Evolutionary conservation across 2,329 filamentous ascomycete genomes (phyloP), one percentile per base, ranked within the genome.

Genomic region (Penicillium sp.): DNA sequence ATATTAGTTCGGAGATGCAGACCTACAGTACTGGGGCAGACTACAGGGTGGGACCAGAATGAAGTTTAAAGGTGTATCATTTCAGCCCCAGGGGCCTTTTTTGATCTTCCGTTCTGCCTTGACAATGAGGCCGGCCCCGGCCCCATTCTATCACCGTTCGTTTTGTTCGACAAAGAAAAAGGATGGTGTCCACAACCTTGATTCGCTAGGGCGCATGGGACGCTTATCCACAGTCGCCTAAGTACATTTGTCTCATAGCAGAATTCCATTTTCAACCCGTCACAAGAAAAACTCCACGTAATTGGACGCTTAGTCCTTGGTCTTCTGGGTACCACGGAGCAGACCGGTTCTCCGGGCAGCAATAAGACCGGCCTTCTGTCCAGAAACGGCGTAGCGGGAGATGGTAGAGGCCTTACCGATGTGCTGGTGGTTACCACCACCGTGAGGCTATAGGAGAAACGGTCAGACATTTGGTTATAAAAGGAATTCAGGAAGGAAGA

Each of bases 341-440:
- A 99, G 87, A 96, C 94, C 94, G 79, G 94, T 99, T 86, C 95
- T 90, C 81, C 94, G 86, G 80, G 94, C 94, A 80, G 94, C 94
- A 82, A 99, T 99, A 76, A 99, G 92, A 96, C 94, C 94, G 73
- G 94, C 94, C 87, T 99, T 99, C 84, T 99, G 94, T 89, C 94
- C 94, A 81, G 91, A 88, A 78, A 87, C 88, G 73, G 94, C 94
- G 83, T 95, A 96, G 79, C 94, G 88, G 70, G 90, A 96, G 81
- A 99, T 99, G 77, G 94, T 99, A 67, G 94, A 99, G 72, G 94
- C 94, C 84, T 99, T 97, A 89, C 94, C 92, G 75, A 96, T 96
- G 81, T 99, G 94, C 85, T 99, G 94, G 81, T 99, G 94, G 87
- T 99, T 97, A 96, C 94, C 92, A 90, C 88, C 89, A 89, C 89